phyloP scores from a whole-genome alignment of 495 filamentous ascomycete species.

The Penicillium mononematosum region DNA sequence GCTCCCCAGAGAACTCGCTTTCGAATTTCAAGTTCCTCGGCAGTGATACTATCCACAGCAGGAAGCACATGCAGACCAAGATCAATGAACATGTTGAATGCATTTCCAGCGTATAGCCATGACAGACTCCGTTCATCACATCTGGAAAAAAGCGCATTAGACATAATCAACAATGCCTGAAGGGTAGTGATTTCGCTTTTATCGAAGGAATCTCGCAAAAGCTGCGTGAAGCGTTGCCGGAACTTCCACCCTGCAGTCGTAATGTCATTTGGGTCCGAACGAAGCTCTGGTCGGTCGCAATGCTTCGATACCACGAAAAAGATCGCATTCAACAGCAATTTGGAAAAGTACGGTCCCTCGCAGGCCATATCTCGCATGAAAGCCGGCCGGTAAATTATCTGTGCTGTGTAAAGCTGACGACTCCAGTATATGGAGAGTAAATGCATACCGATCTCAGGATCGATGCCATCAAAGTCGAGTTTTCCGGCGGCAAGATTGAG shows the following conservation, averaged over 20 bases:
- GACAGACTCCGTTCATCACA: conserved; percentile 44
- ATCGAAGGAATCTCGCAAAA: conserved; percentile 40
- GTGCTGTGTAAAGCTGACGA: conserved; percentile 35
- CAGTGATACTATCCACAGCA: conserved; percentile 21
- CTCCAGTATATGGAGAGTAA: conserved; percentile 43
- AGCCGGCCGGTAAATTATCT: conserved; percentile 32
- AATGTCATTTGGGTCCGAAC: conserved; percentile 34
- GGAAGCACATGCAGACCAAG: conserved; percentile 42
- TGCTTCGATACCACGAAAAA: conserved; percentile 43
- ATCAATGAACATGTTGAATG: conserved; percentile 49
- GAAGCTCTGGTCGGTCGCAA: conserved; percentile 31
- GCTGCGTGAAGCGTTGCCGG: conserved; percentile 38
- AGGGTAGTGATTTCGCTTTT: conserved; percentile 46
- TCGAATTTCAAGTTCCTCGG: conserved; percentile 44
- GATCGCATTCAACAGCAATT: conserved; percentile 48
- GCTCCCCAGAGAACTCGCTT: conserved; percentile 44
- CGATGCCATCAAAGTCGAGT: conserved; percentile 43
- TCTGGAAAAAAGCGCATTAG: conserved; percentile 37
- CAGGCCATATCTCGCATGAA: conserved; percentile 41
- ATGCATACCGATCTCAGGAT: conserved; percentile 41
- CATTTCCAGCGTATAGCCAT: conserved; percentile 48
- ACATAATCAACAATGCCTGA: conserved; percentile 45
- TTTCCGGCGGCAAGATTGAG: conserved; percentile 29
- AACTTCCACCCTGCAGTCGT: conserved; percentile 39
- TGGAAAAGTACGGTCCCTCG: conserved; percentile 46